Percentiles rank a stretch among this genome's conserved stretches.
These are phyloP conservation scores for Globisporangium acanthophoron DNA, from an alignment of 352 stramenopile genomes.

Conservation along the genomic window DNA sequence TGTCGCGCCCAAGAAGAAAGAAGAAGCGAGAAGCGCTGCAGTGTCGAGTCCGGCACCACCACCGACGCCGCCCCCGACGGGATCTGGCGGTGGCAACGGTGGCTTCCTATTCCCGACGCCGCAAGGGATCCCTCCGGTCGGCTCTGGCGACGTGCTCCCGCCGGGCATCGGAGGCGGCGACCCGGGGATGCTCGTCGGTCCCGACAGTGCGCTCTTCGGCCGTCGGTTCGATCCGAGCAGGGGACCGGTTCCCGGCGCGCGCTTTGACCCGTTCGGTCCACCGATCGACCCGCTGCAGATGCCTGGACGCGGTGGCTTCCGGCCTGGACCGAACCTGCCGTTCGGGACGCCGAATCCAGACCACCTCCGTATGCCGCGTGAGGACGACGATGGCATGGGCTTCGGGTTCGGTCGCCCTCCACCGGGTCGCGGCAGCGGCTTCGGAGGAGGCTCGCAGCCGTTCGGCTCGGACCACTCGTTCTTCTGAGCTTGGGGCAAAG, in stretches of 20 bases:
- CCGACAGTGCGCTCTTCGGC: slow-evolving; percentile 70
- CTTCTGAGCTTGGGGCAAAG: slow-evolving; percentile 21
- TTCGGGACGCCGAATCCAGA: slow-evolving; percentile 78
- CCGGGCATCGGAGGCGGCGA: slow-evolving; percentile 52
- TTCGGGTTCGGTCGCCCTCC: slow-evolving; percentile 35
- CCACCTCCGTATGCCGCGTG: slow-evolving; percentile 71
- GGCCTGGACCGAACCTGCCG: slow-evolving; percentile 44
- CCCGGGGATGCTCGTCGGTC: slow-evolving; percentile 68
- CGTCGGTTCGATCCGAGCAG: slow-evolving; percentile 41
- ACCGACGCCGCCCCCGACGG: background rate
- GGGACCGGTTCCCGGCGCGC: slow-evolving; percentile 63
- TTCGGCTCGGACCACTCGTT: slow-evolving; percentile 69
- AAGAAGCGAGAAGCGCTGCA: slow-evolving; percentile 1
- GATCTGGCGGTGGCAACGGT: background rate
- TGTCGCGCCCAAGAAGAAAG: slow-evolving; percentile 41
- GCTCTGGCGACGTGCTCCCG: slow-evolving; percentile 61
- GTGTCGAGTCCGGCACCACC: slow-evolving; percentile 1
- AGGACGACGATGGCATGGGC: slow-evolving; percentile 46
- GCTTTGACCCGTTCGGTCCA: slow-evolving; percentile 82
- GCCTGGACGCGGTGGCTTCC: slow-evolving; percentile 24
- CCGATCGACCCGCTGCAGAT: slow-evolving; percentile 44
- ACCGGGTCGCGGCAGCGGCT: slow-evolving; percentile 15
- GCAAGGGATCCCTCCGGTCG: slow-evolving; percentile 22
- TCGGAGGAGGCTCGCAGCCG: slow-evolving; percentile 26
- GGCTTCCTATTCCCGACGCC: slow-evolving; percentile 7